Evolutionary conservation across 257 asterid genomes (phyloP), one percentile per base, ranked within the genome.

Genomic region (Nyctanthes arbortristis): DNA sequence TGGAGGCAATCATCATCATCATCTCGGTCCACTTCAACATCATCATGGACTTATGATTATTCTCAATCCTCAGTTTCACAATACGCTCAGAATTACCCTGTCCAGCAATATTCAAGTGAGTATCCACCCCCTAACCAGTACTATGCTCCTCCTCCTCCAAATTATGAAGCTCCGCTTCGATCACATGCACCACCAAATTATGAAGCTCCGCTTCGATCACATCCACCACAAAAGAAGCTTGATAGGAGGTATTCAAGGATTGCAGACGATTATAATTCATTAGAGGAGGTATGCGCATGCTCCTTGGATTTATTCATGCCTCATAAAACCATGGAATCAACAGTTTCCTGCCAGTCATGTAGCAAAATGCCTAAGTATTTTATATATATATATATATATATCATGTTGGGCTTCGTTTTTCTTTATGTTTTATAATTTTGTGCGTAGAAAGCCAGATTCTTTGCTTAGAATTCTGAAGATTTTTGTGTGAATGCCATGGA

Each of bases 191-290:
- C n/a, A n/a, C n/a, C n/a, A n/a, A n/a, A n/a, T n/a, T n/a, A n/a
- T n/a, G n/a, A n/a, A n/a, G n/a, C n/a, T n/a, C n/a, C n/a, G n/a
- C n/a, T n/a, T n/a, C n/a, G n/a, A n/a, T n/a, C n/a, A n/a, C n/a
- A n/a, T n/a, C n/a, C n/a, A n/a, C n/a, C 87, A 0, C 79, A 81
- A 63, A 86, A 81, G 77, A 84, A 76, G 78, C 73, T 93, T 16
- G 97, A 93, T 20, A 69, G 96, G 82, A 78, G 96, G 72, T 93
- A 87, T 80, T 90, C 97, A 13, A 84, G 86, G 84, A 93, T 93
- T 70, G 97, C 98, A 0, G 98, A 93, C 82, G 72, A 84, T 77
- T 93, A 88, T 76, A 77, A 74, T 70, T 90, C 97, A 5, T 73
- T 93, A 66, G 96, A 90, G 56, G 94, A 93, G 97, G 97, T 93